Conservation (phyloP, 768 basidiomycete species). For the Podaxis rugospora region DNA sequence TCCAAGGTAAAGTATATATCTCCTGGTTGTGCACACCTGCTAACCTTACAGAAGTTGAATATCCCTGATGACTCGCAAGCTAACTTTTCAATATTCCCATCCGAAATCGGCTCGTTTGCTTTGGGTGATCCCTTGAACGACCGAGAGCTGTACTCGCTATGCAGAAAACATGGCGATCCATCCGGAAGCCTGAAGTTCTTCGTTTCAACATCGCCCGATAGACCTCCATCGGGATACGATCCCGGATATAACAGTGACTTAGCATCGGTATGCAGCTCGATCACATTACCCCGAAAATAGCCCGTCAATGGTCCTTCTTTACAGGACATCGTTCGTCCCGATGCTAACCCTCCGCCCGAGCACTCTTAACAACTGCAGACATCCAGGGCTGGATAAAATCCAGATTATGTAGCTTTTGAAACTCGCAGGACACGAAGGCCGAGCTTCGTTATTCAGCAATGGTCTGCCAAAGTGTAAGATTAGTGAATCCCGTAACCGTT, state of each 20-base stretch:
- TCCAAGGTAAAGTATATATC: slow-evolving; percentile 30
- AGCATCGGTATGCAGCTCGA: not conserved
- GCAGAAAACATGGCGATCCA: slow-evolving; percentile 39
- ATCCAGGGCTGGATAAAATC: not conserved
- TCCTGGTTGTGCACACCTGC: not conserved
- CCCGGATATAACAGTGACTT: slow-evolving; percentile 15
- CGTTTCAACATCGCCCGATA: slow-evolving; percentile 41
- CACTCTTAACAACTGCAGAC: not conserved
- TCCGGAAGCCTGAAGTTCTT: slow-evolving; percentile 49
- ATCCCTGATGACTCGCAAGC: slow-evolving; percentile 37
- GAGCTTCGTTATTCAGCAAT: not conserved
- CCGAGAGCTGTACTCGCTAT: slow-evolving; percentile 34
- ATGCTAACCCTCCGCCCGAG: not conserved
- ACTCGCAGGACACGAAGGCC: not conserved
- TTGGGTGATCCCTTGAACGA: slow-evolving; percentile 38
- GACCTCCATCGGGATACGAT: slow-evolving; percentile 26
- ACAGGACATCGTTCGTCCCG: not conserved
- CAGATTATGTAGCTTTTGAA: not conserved
- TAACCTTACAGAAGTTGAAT: slow-evolving; percentile 28
- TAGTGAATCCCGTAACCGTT: slow-evolving; percentile 8
- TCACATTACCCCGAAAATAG: not conserved
- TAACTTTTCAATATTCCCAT: slow-evolving; percentile 40
- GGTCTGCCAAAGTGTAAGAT: slow-evolving; percentile 10
- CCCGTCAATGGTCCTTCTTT: slow-evolving; percentile 3
- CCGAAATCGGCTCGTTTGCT: slow-evolving; percentile 42